These are phyloP conservation scores for Scutellaria minor DNA, from an alignment of 257 asterid species.

Conservation along the genomic window DNA sequence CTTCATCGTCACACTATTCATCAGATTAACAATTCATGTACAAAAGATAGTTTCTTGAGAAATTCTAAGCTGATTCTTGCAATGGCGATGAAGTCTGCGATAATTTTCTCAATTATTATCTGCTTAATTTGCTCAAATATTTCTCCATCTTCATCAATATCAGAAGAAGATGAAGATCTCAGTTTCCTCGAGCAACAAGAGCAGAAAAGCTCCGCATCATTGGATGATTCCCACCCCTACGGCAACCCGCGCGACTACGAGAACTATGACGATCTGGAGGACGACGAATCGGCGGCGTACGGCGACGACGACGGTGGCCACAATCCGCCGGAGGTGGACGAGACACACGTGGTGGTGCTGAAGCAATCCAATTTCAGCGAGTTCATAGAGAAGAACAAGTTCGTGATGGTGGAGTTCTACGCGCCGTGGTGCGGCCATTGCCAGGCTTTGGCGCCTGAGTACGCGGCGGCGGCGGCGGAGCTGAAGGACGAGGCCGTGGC, in stretches of 20 bases:
- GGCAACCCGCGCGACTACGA: slow-evolving; percentile 58
- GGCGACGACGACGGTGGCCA: slow-evolving; percentile 55
- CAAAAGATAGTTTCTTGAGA: not conserved
- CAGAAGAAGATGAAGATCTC: slow-evolving; percentile 79
- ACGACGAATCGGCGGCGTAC: slow-evolving; percentile 39
- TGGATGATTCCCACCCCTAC: slow-evolving; percentile 43
- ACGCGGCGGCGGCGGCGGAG: slow-evolving; percentile 82
- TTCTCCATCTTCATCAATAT: slow-evolving; percentile 36
- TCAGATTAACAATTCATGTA: not conserved
- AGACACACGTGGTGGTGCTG: slow-evolving; percentile 72
- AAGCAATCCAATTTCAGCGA: slow-evolving; percentile 70
- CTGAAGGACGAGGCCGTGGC: slow-evolving; percentile 71
- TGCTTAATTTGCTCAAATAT: slow-evolving; percentile 48
- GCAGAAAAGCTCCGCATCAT: slow-evolving; percentile 34
- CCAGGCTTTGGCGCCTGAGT: slow-evolving; percentile 82
- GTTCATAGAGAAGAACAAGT: slow-evolving; percentile 60
- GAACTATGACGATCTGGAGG: slow-evolving; percentile 67
- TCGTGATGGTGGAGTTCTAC: slow-evolving; percentile 87
- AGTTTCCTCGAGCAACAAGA: slow-evolving; percentile 70
- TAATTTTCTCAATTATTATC: slow-evolving; percentile 48
- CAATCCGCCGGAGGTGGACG: slow-evolving; percentile 60
- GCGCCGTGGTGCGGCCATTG: slow-evolving; percentile 98
- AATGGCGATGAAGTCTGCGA: slow-evolving; percentile 47
- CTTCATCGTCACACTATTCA: slow-evolving; percentile 30
- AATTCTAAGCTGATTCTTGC: not conserved